A percentile compares a stretch with the other conserved stretches of the same genome.
phyloP scores from a whole-genome alignment of 257 asterid genomes.

The Solanum sejunctum region DNA sequence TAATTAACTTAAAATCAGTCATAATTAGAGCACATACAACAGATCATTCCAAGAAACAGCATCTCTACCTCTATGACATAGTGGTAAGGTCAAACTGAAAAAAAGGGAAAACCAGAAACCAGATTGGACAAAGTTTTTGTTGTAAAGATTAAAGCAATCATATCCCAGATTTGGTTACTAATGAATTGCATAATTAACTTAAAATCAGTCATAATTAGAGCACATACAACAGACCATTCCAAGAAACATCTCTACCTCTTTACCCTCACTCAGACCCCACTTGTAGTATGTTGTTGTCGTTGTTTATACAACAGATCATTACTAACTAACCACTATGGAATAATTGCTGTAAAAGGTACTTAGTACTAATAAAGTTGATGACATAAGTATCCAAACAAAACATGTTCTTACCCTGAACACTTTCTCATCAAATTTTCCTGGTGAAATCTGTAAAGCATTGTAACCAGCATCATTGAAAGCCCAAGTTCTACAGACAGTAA shows the following conservation, averaged over 20 bases:
- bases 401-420: constrained; percentile 66
- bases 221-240: background rate
- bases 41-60: too few relatives aligned
- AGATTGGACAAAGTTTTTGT: background rate
- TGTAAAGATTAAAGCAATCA: background rate
- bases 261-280: too few relatives aligned
- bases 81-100: too few relatives aligned
- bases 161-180: background rate
- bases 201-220: background rate
- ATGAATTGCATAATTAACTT: background rate
- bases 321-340: background rate
- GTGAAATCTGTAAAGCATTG: constrained; percentile 84
- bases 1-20: background rate
- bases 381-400: constrained; percentile 2
- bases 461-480: constrained; percentile 94
- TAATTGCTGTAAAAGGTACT: background rate
- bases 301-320: background rate
- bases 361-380: background rate
- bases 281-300: too few relatives aligned
- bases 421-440: constrained; percentile 74
- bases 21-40: background rate
- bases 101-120: background rate
- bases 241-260: too few relatives aligned
- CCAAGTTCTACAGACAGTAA: constrained; percentile 97
- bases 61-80: too few relatives aligned